Evolutionary conservation across 2,329 filamentous ascomycete species (phyloP).

Genomic region (Lasiodiplodia sp.): DNA sequence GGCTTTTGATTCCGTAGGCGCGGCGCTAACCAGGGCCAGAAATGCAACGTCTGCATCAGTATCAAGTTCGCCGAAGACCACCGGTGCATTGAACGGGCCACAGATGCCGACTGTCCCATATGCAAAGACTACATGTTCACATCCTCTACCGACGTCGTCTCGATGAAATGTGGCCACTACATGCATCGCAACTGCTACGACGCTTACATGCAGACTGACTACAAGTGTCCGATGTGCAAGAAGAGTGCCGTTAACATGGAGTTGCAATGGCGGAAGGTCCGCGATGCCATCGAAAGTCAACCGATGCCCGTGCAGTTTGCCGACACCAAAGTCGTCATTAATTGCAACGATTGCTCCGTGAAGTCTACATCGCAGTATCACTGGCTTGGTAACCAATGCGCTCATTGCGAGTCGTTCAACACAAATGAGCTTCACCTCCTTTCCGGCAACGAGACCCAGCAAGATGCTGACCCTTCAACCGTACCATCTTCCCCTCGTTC

Average conservation of each 20-base stretch:
- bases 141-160: constrained; percentile 85
- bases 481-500: constrained; percentile 11
- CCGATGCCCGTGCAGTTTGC: constrained; percentile 89
- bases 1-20: too few relatives aligned
- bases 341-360: constrained; percentile 94
- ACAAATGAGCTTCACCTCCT: constrained; percentile 57
- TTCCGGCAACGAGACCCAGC: constrained; percentile 47
- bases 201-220: constrained; percentile 86
- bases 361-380: constrained; percentile 89
- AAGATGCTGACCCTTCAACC: constrained; percentile 22
- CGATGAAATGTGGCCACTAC: constrained; percentile 95
- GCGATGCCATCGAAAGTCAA: constrained; percentile 84
- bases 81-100: constrained; percentile 92
- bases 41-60: constrained; percentile 89
- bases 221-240: constrained; percentile 96
- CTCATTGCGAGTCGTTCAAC: constrained; percentile 62
- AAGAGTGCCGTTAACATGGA: constrained; percentile 99
- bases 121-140: constrained; percentile 97
- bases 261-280: constrained; percentile 87
- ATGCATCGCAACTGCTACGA: constrained; percentile 92
- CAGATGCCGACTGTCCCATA: constrained; percentile 95
- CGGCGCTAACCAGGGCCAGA: constrained; percentile 42
- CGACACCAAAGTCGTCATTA: constrained; percentile 80
- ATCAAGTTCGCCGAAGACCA: constrained; percentile 85
- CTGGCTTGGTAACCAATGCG: constrained; percentile 93